A percentile compares a stretch with the other conserved stretches of the same genome.
Conservation (phyloP, 805 yeast genomes). For the Metschnikowia gelsemii region DNA sequence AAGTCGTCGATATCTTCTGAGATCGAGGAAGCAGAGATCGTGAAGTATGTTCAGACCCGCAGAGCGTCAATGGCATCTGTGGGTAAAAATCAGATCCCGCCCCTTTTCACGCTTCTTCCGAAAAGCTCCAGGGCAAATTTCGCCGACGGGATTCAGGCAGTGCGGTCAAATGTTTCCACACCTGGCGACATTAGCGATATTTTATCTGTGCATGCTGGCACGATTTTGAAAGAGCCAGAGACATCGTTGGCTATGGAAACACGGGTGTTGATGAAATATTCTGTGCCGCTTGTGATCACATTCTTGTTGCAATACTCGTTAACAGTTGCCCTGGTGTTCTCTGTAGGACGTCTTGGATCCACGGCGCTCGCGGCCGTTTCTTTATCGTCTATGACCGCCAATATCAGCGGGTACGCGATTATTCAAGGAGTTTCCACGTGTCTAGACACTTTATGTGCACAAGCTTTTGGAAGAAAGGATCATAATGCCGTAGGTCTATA, state of each 20-base stretch:
- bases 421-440: conserved; percentile 80
- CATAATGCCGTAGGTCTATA: conserved; percentile 65
- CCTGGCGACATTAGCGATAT: conserved; percentile 20
- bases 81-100: conserved; percentile 24
- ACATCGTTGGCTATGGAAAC: conserved; percentile 43
- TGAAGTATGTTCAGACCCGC: conserved; percentile 39
- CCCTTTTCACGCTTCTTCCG: conserved; percentile 15
- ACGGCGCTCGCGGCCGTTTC: conserved; percentile 75
- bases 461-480: conserved; percentile 71
- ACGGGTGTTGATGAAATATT: conserved; percentile 38
- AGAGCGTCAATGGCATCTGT: conserved; percentile 39
- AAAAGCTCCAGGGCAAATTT: conserved; percentile 20
- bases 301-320: conserved; percentile 70
- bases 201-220: conserved; percentile 24
- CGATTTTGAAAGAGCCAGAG: conserved; percentile 37
- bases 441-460: conserved; percentile 75
- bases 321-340: conserved; percentile 73
- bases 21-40: conserved; percentile 36
- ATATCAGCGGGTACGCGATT: conserved; percentile 70
- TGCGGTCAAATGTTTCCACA: conserved; percentile 12
- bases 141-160: conserved; percentile 15
- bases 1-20: conserved; percentile 11
- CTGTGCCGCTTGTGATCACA: conserved; percentile 62
- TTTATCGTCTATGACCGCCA: conserved; percentile 74
- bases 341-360: conserved; percentile 72